A percentile compares a stretch with the other conserved stretches of the same genome.
These are phyloP conservation scores for Candida sanyaensis DNA, from an alignment of 1,139 yeast genomes.

Conservation along the genomic window DNA sequence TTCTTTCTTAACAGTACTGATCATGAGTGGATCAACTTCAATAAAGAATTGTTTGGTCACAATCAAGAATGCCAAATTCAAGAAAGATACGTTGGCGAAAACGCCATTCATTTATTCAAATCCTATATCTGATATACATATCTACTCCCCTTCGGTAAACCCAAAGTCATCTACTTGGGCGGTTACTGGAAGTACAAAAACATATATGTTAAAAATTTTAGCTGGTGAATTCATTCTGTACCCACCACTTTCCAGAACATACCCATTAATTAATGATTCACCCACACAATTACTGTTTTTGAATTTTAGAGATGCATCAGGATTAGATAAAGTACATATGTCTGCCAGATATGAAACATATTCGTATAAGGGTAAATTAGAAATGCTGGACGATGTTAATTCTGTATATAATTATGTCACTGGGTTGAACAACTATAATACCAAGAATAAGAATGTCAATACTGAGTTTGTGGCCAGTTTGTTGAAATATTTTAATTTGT, in stretches of 20 bases:
- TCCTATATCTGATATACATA: conserved; percentile 29
- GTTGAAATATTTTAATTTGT: conserved; percentile 54
- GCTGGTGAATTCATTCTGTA: conserved; percentile 45
- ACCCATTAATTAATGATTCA: conserved; percentile 49
- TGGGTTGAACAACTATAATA: conserved; percentile 51
- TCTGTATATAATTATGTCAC: conserved; percentile 63
- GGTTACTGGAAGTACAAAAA: conserved; percentile 37
- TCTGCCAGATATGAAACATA: conserved; percentile 88
- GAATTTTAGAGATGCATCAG: conserved; percentile 58
- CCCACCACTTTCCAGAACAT: conserved; percentile 57
- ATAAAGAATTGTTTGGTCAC: conserved; percentile 8
- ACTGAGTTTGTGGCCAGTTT: conserved; percentile 37
- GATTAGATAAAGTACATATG: conserved; percentile 69
- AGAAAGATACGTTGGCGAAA: conserved; percentile 11
- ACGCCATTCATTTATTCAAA: conserved; percentile 17
- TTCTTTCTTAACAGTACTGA: background rate
- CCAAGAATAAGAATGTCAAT: conserved; percentile 20
- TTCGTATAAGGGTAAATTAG: conserved; percentile 52
- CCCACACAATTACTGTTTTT: conserved; percentile 36
- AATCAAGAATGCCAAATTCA: conserved; percentile 15
- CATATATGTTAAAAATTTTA: conserved; percentile 32
- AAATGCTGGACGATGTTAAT: conserved; percentile 71
- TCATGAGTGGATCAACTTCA: background rate
- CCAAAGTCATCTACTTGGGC: conserved; percentile 28
- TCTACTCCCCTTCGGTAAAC: conserved; percentile 15